Conservation (phyloP, 1,139 yeast species). For the Saccharomyces hybrid region DNA sequence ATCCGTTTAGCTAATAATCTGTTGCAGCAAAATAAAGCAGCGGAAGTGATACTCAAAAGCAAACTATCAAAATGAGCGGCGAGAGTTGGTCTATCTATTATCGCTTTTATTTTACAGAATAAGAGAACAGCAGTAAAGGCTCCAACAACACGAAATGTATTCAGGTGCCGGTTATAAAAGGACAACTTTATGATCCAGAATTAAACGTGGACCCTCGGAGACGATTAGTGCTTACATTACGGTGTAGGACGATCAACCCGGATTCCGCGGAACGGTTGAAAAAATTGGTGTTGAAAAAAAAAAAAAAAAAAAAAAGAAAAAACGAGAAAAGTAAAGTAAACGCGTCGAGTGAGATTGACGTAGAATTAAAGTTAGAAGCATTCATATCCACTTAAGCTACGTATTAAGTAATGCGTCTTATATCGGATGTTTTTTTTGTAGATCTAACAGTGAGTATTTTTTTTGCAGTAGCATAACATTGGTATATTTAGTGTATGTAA, state of each 20-base stretch:
- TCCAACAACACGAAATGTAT: background rate
- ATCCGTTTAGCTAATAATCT: background rate
- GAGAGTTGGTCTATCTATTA: background rate
- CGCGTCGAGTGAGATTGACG: background rate
- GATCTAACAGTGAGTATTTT: background rate
- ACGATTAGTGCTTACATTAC: background rate
- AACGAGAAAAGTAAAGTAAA: background rate
- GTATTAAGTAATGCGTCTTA: background rate
- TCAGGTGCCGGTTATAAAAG: too few relatives aligned
- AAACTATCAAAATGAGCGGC: background rate
- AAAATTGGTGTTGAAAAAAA: background rate
- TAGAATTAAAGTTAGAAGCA: background rate
- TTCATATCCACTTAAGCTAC: background rate
- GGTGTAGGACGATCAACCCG: background rate
- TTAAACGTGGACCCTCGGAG: constrained; percentile 1
- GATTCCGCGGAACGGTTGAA: background rate
- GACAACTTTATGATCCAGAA: background rate
- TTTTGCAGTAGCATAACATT: background rate
- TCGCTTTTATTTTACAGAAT: too few relatives aligned
- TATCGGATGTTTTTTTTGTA: background rate
- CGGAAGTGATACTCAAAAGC: background rate
- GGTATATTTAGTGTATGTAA: background rate
- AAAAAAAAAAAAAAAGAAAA: background rate
- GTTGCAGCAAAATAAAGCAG: background rate
- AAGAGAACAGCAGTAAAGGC: background rate